phyloP scores from a whole-genome alignment of 495 filamentous ascomycete genomes.

The Aspergillus ostianus region DNA sequence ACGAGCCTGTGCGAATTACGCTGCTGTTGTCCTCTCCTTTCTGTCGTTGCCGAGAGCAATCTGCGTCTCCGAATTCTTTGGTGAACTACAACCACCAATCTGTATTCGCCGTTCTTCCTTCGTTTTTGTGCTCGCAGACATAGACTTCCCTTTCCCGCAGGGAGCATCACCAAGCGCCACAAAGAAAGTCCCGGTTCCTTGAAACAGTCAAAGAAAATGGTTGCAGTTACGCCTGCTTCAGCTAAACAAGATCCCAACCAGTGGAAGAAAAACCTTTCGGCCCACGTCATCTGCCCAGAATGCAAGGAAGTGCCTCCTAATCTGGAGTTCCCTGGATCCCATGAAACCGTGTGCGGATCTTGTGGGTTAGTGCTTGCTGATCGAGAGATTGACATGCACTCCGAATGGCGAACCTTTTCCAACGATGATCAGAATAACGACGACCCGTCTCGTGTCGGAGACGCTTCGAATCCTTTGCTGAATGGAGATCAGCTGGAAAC shows the following conservation, averaged over 20 bases:
- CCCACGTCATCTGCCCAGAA: constrained; percentile 78
- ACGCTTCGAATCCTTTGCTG: constrained; percentile 79
- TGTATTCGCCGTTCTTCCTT: constrained; percentile 66
- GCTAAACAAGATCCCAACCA: constrained; percentile 30
- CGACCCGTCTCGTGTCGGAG: constrained; percentile 96
- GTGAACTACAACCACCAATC: constrained; percentile 48
- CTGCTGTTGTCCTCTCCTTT: constrained; percentile 22
- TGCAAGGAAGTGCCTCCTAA: constrained; percentile 90
- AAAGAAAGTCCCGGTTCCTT: constrained; percentile 21
- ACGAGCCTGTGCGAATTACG: constrained; percentile 25
- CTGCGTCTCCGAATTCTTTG: constrained; percentile 8
- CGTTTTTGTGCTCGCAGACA: constrained; percentile 48
- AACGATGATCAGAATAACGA: constrained; percentile 96
- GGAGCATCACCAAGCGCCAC: constrained; percentile 40
- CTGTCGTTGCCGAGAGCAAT: constrained; percentile 7
- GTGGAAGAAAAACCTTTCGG: constrained; percentile 79
- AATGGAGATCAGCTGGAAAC: constrained; percentile 94
- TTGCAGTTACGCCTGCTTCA: constrained; percentile 23
- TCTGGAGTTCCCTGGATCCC: constrained; percentile 88
- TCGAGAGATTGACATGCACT: constrained; percentile 89
- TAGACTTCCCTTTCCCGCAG: constrained; percentile 41
- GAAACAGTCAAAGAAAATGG: constrained; percentile 38
- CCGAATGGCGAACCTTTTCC: constrained; percentile 97
- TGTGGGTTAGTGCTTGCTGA: constrained; percentile 91
- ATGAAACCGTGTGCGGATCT: constrained; percentile 87